Conservation (phyloP, 2,329 filamentous ascomycete genomes). For the Tolypocladium paradoxum region DNA sequence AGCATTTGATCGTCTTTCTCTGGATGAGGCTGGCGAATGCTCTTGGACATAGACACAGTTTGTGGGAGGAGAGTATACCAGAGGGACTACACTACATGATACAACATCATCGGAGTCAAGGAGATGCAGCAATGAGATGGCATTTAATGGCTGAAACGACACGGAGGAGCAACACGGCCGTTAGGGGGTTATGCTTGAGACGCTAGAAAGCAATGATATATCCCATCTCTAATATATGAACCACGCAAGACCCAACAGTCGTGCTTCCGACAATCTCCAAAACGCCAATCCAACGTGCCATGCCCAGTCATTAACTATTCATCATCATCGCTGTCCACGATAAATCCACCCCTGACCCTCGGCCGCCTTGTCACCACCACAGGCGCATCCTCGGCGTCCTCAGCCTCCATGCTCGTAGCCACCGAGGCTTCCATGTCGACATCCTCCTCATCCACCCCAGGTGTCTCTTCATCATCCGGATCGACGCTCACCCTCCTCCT, state of each 20-base stretch:
- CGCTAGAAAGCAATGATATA: background rate
- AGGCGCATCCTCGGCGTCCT: slow-evolving; percentile 19
- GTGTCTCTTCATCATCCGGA: slow-evolving; percentile 9
- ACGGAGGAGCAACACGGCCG: background rate
- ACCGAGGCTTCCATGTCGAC: slow-evolving; percentile 14
- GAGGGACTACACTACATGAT: background rate
- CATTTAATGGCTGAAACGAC: background rate
- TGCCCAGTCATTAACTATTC: slow-evolving; percentile 15
- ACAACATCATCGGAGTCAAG: background rate
- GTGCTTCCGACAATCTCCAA: background rate
- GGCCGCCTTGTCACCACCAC: slow-evolving; percentile 24
- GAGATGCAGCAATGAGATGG: background rate
- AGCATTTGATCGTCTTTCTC: background rate
- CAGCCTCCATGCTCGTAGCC: background rate
- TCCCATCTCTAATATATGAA: background rate
- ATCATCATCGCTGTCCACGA: slow-evolving; percentile 51
- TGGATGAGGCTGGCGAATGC: background rate
- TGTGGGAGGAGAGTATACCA: background rate
- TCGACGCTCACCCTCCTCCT: slow-evolving; percentile 23
- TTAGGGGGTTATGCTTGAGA: background rate
- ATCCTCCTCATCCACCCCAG: slow-evolving; percentile 10
- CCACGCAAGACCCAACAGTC: background rate
- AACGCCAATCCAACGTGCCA: background rate
- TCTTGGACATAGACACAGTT: background rate
- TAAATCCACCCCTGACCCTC: slow-evolving; percentile 40